Evolutionary conservation across 495 filamentous ascomycete species (phyloP), one percentile per base, ranked within the genome.

Genomic region (Penicillium bialowiezense): DNA sequence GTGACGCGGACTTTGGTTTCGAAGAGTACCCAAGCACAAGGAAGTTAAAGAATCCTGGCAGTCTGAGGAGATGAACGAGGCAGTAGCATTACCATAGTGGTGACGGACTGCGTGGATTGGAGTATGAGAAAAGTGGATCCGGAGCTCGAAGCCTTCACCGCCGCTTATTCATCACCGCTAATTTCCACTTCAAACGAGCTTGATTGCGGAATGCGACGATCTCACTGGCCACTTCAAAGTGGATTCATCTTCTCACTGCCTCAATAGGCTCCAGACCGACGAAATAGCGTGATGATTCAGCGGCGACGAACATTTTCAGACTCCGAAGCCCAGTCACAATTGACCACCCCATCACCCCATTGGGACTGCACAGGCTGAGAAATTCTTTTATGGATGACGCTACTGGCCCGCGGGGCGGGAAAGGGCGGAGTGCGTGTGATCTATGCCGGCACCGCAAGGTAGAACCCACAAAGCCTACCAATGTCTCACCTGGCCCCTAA

Each of bases 391-490:
- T 53, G 44, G 44, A 53, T 14, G 35, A 39, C 28, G 18, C 49
- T 36, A 37, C 48, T 5, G 39, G 26, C 26, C 43, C 50, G 21
- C 51, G 50, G 33, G 60, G 49, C 20, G 43, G 35, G 3, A 54
- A 52, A 20, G 18, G 42, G 21, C 55, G 52, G 19, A 60, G 36
- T 38, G 62, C 59, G 5, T 65, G 62, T 33, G 62, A 65, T 53
- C 33, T 65, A 53, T 63, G 60, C 36, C 60, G 60, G 20, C 24
- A 48, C 15, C 40, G 54, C 38, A 63, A 56, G 54, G 60, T 63
- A 52, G 32, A 8, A 36, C 17, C 9, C 33, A 52, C 20, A 24
- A 5, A 10, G n/a, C 21, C 13, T 13, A 41, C 10, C 39, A 1
- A 51, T 28, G 37, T 10, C 8, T 24, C 38, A 20, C 31, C 14